A percentile compares a stretch with the other conserved stretches of the same genome.
Evolutionary conservation across 441 rosid species (phyloP).

Genomic region (Hypseocharis bilobata): DNA sequence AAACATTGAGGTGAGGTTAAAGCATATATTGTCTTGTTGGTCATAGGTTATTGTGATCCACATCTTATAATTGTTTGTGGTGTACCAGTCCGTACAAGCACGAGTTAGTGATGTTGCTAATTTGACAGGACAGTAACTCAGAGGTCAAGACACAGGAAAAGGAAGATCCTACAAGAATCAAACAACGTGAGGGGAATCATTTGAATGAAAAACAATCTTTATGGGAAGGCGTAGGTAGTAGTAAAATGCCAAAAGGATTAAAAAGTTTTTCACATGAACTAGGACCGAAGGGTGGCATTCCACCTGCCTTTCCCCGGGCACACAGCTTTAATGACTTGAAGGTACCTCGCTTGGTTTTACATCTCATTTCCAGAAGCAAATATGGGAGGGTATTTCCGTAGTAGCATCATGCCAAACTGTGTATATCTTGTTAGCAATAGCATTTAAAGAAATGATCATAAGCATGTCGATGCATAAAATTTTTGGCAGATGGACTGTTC

Average conservation of each 20-base stretch:
- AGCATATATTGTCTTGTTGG: constrained; percentile 6
- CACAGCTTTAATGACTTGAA: constrained; percentile 61
- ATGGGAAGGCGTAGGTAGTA: constrained; percentile 24
- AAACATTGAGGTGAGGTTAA: constrained; percentile 37
- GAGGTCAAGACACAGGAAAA: constrained; percentile 29
- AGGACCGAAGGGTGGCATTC: constrained; percentile 61
- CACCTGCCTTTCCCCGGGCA: constrained; percentile 42
- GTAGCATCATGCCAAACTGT: not conserved
- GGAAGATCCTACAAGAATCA: constrained; percentile 29
- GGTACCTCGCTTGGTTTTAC: constrained; percentile 28
- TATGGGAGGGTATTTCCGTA: not conserved
- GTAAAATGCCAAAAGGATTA: constrained; percentile 41
- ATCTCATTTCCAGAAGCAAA: not conserved
- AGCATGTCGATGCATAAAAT: not conserved
- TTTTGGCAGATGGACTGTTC: not conserved
- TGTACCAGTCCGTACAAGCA: constrained; percentile 5
- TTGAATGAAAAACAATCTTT: constrained; percentile 26
- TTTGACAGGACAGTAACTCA: constrained; percentile 36
- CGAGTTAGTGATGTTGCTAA: constrained; percentile 17
- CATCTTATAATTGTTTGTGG: not conserved
- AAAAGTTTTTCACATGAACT: constrained; percentile 77
- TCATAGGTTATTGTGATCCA: not conserved
- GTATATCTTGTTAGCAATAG: not conserved
- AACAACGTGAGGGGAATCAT: constrained; percentile 21
- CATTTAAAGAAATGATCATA: not conserved